These are phyloP conservation scores for Climacium dendroides DNA, from an alignment of 225 moss, liverwort and hornwort genomes.

Conservation along the genomic window DNA sequence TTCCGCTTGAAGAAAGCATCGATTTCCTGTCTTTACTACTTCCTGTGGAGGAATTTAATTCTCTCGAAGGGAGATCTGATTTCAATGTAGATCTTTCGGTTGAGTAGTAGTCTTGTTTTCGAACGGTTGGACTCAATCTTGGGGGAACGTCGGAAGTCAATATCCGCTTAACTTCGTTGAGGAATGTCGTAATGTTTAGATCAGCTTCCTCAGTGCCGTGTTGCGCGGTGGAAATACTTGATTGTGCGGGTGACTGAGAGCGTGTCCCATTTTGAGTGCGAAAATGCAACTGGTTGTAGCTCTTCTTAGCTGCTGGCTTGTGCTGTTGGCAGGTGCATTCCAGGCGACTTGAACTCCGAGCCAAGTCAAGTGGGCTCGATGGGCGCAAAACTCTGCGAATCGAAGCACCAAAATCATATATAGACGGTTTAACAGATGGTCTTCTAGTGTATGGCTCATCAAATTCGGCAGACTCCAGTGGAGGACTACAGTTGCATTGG, in stretches of 20 bases:
- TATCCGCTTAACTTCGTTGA: conserved; percentile 10
- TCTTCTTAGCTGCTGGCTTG: background rate
- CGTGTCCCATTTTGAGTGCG: conserved; percentile 5
- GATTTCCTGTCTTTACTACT: background rate
- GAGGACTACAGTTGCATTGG: background rate
- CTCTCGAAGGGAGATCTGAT: background rate
- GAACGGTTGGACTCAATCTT: background rate
- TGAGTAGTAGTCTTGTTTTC: background rate
- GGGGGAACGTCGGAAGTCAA: background rate
- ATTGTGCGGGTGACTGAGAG: background rate
- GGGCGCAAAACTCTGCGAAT: background rate
- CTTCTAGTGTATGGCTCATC: background rate
- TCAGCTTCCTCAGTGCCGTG: background rate
- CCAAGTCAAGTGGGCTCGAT: conserved; percentile 2
- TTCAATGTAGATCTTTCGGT: background rate
- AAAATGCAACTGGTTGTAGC: background rate
- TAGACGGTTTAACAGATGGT: background rate
- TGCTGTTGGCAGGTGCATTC: conserved; percentile 16
- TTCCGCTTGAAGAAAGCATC: background rate
- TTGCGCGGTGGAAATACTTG: background rate
- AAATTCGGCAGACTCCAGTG: background rate
- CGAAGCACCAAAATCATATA: background rate
- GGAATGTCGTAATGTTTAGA: background rate
- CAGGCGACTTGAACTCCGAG: background rate
- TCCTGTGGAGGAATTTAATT: background rate